Evolutionary conservation across 2,329 filamentous ascomycete genomes (phyloP).

Genomic region (Cucurbitaria berberidis): DNA sequence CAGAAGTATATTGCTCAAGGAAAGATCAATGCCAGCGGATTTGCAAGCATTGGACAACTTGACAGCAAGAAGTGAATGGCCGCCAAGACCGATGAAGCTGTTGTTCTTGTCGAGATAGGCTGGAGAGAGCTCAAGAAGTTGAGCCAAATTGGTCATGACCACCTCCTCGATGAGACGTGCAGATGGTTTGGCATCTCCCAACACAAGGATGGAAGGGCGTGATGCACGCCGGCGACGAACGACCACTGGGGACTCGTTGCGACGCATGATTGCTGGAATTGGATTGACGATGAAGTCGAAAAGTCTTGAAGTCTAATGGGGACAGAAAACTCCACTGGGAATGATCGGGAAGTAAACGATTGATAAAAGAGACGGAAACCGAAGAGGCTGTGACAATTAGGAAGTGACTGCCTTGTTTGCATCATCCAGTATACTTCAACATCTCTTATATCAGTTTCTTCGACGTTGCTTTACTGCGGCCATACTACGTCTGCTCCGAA

Average conservation of each 20-base stretch:
- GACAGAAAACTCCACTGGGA: background rate
- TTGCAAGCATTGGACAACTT: conserved; percentile 9
- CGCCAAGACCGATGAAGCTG: conserved; percentile 12
- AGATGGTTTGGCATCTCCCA: conserved; percentile 3
- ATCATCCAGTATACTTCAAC: background rate
- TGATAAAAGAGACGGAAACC: background rate
- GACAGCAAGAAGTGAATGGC: conserved; percentile 10
- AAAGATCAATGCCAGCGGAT: background rate
- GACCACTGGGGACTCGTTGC: conserved; percentile 1
- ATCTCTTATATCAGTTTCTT: background rate
- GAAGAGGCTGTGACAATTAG: conserved; percentile 3
- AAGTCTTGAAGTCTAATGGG: background rate
- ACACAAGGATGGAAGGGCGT: background rate
- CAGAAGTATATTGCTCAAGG: background rate
- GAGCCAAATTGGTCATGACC: background rate
- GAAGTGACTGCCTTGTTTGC: conserved; percentile 5
- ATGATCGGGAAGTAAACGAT: background rate
- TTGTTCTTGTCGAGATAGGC: conserved; percentile 2
- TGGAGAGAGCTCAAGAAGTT: conserved; percentile 3
- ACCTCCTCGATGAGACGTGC: background rate
- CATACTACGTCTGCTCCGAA: background rate
- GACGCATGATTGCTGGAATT: conserved; percentile 1
- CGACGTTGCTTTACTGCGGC: background rate
- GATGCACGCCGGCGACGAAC: conserved; percentile 1
- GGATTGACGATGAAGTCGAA: background rate